These are phyloP conservation scores for Penicillium hordei DNA, from an alignment of 2,329 filamentous ascomycete genomes.

Conservation along the genomic window DNA sequence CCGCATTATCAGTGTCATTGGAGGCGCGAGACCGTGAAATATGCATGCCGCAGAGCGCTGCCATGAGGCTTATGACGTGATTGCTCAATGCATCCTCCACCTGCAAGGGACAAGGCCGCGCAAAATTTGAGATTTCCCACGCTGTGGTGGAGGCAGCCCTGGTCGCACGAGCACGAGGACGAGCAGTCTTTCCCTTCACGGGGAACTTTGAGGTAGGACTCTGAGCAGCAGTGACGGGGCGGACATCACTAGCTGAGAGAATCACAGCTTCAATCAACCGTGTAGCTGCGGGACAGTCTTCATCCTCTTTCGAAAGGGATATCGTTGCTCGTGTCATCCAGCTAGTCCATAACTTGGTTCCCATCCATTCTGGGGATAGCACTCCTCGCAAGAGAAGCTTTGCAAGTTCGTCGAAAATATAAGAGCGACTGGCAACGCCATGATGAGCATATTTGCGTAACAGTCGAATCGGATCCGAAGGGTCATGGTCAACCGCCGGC, in stretches of 20 bases:
- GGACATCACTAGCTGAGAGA: conserved; percentile 29
- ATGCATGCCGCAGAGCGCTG: conserved; percentile 40
- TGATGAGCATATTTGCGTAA: conserved; percentile 32
- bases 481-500: conserved; percentile 14
- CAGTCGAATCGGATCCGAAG: conserved; percentile 31
- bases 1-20: conserved; percentile 10
- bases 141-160: conserved; percentile 19
- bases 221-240: neutral
- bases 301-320: conserved; percentile 38
- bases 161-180: conserved; percentile 16
- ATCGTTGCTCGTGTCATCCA: conserved; percentile 39
- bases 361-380: conserved; percentile 44
- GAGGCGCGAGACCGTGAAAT: conserved; percentile 32
- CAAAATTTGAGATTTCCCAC: conserved; percentile 1
- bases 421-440: conserved; percentile 25
- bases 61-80: conserved; percentile 36
- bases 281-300: conserved; percentile 33
- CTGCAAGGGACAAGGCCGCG: conserved; percentile 31
- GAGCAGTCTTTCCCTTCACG: neutral
- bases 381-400: conserved; percentile 34
- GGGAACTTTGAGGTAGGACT: neutral
- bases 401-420: conserved; percentile 37
- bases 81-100: conserved; percentile 41
- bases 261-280: conserved; percentile 36
- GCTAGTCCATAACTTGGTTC: conserved; percentile 38